Evolutionary conservation across 2,329 filamentous ascomycete genomes (phyloP), one percentile per base, ranked within the genome.

Genomic region (Colletotrichum tamarilloi): DNA sequence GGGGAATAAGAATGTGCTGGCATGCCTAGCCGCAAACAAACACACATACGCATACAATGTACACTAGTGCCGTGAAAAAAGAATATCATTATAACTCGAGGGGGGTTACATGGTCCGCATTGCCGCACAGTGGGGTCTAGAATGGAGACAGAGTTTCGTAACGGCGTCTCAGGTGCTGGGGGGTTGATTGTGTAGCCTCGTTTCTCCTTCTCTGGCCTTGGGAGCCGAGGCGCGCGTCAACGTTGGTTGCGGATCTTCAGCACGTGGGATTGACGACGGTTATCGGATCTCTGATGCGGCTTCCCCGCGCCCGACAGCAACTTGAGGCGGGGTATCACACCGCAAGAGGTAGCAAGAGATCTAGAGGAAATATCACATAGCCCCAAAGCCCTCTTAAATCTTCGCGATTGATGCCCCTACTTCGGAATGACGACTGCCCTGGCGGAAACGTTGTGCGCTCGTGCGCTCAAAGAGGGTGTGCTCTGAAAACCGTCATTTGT

Each of bases 151-250:
- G 60, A 66, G 42, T 56, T 73, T 73, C 65, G 11, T 32, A 35
- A 57, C 52, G 46, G 30, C 67, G 67, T 70, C 67, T 70, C 71
- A 62, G 62, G 42, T 73, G 42, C 19, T 49, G 42, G 42, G 42
- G n/a, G n/a, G 32, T 35, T 35, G 8, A 12, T 12, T 35, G 38
- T 42, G 19, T 49, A n/a, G 42, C 8, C 8, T 49, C 19, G 42
- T 22, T 49, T 7, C 4, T 26, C 32, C 28, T 53, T 28, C n/a
- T 32, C 22, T 16, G 35, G 7, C 53, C 56, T 70, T 71, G 67
- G 8, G 55, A n/a, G 46, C 67, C 60, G 56, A 66, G 59, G 60
- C 60, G 55, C 56, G 56, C 55, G n/a, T 64, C 16, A 32, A 32
- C 46, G 26, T n/a, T 69, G 66, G 24, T 12, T 11, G 11, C 26